Conservation (phyloP, 2,329 filamentous ascomycete species). For the Sporothrix pallida region DNA sequence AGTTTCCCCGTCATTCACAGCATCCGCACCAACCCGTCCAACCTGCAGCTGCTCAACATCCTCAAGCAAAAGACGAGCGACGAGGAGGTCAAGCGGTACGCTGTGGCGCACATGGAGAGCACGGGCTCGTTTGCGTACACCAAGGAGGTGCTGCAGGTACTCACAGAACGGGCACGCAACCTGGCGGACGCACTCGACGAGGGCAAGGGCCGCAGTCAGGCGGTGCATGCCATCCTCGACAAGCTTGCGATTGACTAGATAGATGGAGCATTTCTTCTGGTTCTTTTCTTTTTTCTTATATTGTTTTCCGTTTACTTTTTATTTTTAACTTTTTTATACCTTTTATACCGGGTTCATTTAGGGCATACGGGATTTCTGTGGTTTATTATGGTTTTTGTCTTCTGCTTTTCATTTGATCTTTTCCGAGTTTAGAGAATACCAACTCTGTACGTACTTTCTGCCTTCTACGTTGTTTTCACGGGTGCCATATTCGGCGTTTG, state of each 20-base stretch:
- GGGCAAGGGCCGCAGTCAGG: conserved; percentile 60
- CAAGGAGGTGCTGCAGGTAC: conserved; percentile 65
- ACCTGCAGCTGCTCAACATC: conserved; percentile 87
- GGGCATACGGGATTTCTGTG: conserved; percentile 8
- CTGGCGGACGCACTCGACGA: conserved; percentile 70
- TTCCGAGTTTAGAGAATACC: background rate
- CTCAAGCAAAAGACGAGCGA: conserved; percentile 87
- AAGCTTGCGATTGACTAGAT: conserved; percentile 58
- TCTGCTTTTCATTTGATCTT: conserved; percentile 5
- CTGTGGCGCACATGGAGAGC: conserved; percentile 86
- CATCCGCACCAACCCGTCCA: conserved; percentile 75
- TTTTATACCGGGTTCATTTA: conserved; percentile 7
- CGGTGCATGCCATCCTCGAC: conserved; percentile 71
- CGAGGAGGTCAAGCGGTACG: conserved; percentile 88
- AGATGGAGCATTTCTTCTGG: background rate
- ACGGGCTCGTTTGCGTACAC: conserved; percentile 92
- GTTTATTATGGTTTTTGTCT: background rate
- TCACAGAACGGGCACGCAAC: conserved; percentile 67
- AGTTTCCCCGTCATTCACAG: conserved; percentile 94
- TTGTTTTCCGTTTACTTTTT: background rate
- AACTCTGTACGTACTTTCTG: background rate
- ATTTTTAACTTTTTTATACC: background rate
- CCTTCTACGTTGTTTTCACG: background rate
- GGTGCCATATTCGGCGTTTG: background rate
- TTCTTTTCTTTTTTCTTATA: background rate